phyloP scores from a whole-genome alignment of 2,329 filamentous ascomycete genomes.

The Pezicula neosporulosa region DNA sequence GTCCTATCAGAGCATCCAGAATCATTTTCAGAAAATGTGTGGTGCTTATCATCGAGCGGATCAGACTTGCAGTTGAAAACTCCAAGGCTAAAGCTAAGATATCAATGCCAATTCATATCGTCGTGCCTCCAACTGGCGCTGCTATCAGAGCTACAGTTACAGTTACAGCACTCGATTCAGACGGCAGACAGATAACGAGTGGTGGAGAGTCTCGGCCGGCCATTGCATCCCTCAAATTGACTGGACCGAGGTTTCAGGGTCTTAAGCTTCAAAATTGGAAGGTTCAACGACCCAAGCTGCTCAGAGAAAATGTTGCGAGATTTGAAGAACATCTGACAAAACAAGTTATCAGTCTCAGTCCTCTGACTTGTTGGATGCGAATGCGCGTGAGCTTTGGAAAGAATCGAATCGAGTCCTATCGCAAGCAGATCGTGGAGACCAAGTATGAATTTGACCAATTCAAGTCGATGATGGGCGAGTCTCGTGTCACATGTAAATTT shows the following conservation, averaged over 20 bases:
- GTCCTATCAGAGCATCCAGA: slow-evolving; percentile 5
- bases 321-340: slow-evolving; percentile 17
- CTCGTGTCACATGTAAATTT: slow-evolving; percentile 16
- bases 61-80: slow-evolving; percentile 17
- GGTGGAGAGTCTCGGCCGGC: neutral
- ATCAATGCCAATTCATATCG: slow-evolving; percentile 18
- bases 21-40: slow-evolving; percentile 5
- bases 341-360: slow-evolving; percentile 15
- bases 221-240: slow-evolving; percentile 8
- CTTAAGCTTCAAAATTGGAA: slow-evolving; percentile 15
- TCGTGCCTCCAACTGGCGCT: slow-evolving; percentile 17
- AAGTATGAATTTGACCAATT: slow-evolving; percentile 18
- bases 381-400: slow-evolving; percentile 29
- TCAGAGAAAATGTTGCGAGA: slow-evolving; percentile 7
- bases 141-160: slow-evolving; percentile 11
- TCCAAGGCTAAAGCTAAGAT: slow-evolving; percentile 13
- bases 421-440: slow-evolving; percentile 10
- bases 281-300: slow-evolving; percentile 2
- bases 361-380: slow-evolving; percentile 22
- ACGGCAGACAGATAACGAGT: neutral
- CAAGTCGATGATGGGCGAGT: slow-evolving; percentile 19
- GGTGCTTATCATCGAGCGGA: slow-evolving; percentile 12
- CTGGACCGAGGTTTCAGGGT: slow-evolving; percentile 9
- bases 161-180: neutral
- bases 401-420: slow-evolving; percentile 17